Conservation (phyloP, 805 yeast species). For the Candida schatavii region DNA sequence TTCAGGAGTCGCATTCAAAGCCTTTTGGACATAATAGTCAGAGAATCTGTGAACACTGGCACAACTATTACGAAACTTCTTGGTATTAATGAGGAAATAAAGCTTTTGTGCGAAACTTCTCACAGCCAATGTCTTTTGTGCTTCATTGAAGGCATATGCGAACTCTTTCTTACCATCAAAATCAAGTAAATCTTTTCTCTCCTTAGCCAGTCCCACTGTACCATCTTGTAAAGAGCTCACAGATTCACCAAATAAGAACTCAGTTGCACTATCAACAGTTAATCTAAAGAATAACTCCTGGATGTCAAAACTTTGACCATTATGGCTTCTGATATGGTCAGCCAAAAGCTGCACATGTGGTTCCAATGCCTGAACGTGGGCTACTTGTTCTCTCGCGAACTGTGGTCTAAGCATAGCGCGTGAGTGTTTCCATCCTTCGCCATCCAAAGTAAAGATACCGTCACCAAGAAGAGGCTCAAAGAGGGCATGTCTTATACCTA, state of each 20-base stretch:
- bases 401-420: constrained; percentile 45
- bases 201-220: constrained; percentile 14
- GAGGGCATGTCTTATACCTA: constrained; percentile 37
- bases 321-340: constrained; percentile 22
- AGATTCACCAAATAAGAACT: constrained; percentile 41
- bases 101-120: constrained; percentile 23
- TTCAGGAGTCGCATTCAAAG: constrained; percentile 21
- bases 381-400: constrained; percentile 42
- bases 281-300: constrained; percentile 38
- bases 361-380: constrained; percentile 38
- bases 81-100: constrained; percentile 22
- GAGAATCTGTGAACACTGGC: constrained; percentile 26
- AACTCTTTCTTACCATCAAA: constrained; percentile 33
- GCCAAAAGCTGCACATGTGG: constrained; percentile 38
- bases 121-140: constrained; percentile 30
- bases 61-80: constrained; percentile 21
- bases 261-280: constrained; percentile 41
- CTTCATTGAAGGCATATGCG: constrained; percentile 31
- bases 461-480: constrained; percentile 39
- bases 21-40: constrained; percentile 28
- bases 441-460: constrained; percentile 43
- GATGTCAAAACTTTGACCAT: constrained; percentile 32
- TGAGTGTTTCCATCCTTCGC: constrained; percentile 42
- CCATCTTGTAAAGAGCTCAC: constrained; percentile 31
- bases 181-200: constrained; percentile 10